Conservation (phyloP, 345 rosid species). For the Syzygium aqueum region DNA sequence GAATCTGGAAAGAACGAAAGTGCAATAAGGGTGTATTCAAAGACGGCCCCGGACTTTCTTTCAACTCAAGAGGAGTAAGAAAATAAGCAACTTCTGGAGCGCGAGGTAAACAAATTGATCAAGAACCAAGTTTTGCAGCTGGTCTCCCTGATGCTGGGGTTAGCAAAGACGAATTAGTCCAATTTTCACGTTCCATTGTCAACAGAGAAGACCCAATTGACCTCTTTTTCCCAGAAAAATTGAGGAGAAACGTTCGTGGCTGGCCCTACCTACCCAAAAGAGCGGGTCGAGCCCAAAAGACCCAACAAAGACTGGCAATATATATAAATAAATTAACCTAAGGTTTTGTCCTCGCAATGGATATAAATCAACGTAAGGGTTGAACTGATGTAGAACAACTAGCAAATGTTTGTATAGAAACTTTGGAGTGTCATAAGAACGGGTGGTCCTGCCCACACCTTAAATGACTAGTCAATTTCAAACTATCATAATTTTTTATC, state of each 20-base stretch:
- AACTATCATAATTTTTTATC: no score
- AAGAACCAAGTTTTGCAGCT: background rate
- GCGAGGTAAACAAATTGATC: background rate
- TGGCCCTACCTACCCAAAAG: background rate
- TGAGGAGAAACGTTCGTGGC: background rate
- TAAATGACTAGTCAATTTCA: no score
- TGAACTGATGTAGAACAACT: no score
- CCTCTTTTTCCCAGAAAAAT: background rate
- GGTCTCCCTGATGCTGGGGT: background rate
- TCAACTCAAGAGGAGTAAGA: no score
- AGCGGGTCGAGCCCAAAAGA: background rate
- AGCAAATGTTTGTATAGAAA: no score
- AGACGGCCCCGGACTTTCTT: background rate
- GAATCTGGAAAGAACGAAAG: background rate
- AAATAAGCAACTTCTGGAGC: background rate
- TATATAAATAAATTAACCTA: background rate
- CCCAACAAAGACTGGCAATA: background rate
- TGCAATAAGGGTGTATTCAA: background rate
- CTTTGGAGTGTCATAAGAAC: no score
- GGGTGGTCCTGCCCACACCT: no score
- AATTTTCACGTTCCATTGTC: background rate
- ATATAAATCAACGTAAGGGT: background rate
- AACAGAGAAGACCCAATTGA: no score
- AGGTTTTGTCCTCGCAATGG: background rate
- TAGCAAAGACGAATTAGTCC: background rate